These are phyloP conservation scores for Starmerella bacillaris DNA, from an alignment of 805 yeast species.

Conservation along the genomic window DNA sequence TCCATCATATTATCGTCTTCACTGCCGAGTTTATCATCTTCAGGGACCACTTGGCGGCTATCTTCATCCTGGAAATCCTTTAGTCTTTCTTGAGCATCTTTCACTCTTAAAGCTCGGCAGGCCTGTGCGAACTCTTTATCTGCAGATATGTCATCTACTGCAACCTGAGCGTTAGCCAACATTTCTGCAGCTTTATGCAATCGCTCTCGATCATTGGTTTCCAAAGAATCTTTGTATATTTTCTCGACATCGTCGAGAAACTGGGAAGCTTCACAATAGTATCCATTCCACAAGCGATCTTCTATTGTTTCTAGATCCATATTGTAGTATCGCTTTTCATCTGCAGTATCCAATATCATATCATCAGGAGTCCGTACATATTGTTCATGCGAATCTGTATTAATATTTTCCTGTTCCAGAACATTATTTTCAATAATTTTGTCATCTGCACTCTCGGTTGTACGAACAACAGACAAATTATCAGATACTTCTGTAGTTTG, in stretches of 20 bases:
- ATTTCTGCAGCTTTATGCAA: constrained; percentile 71
- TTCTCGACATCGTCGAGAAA: constrained; percentile 67
- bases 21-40: not conserved
- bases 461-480: constrained; percentile 76
- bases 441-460: constrained; percentile 67
- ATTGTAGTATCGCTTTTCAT: constrained; percentile 58
- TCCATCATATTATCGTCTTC: not conserved
- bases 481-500: constrained; percentile 75
- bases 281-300: constrained; percentile 94
- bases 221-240: constrained; percentile 62
- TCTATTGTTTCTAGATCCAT: constrained; percentile 91
- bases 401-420: not conserved
- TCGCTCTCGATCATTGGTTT: constrained; percentile 68
- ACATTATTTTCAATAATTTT: constrained; percentile 57
- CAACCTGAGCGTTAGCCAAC: constrained; percentile 92
- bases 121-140: constrained; percentile 54
- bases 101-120: constrained; percentile 41
- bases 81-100: constrained; percentile 16
- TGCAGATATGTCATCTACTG: constrained; percentile 59
- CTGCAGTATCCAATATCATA: constrained; percentile 62
- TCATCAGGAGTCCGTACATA: constrained; percentile 33
- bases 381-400: constrained; percentile 23
- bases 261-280: constrained; percentile 79
- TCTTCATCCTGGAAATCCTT: constrained; percentile 12
- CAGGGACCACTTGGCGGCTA: not conserved